Conservation (phyloP, 176 grass and related monocot genomes). For the Oryza longistaminata region DNA sequence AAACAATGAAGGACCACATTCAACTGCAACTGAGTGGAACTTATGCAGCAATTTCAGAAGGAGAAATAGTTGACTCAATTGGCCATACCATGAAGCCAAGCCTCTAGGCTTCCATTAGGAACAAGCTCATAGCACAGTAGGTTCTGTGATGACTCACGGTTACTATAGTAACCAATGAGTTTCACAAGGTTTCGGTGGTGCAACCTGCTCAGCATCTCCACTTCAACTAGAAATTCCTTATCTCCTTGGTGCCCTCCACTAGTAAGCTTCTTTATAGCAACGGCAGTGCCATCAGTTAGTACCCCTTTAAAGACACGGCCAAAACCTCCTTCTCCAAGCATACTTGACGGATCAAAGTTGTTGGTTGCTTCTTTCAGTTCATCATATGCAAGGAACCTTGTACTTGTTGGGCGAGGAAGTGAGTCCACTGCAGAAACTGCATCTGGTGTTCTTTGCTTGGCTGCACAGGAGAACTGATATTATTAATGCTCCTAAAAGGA, state of each 20-base stretch:
- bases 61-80: conserved; percentile 27
- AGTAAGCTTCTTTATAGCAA: conserved; percentile 96
- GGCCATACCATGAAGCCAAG: conserved; percentile 94
- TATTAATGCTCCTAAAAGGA: conserved; percentile 8
- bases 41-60: conserved; percentile 6
- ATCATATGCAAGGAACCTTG: conserved; percentile 83
- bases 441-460: conserved; percentile 66
- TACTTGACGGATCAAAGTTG: conserved; percentile 75
- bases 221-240: conserved; percentile 97
- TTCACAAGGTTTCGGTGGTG: conserved; percentile 99
- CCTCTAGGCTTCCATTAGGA: conserved; percentile 95
- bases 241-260: conserved; percentile 90
- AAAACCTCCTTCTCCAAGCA: conserved; percentile 98
- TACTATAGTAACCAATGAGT: conserved; percentile 93
- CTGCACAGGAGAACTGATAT: conserved; percentile 41
- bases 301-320: conserved; percentile 89
- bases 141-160: conserved; percentile 70
- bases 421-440: conserved; percentile 75
- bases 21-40: not conserved
- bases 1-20: conserved; percentile 9
- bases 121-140: conserved; percentile 98
- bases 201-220: conserved; percentile 98
- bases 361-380: conserved; percentile 94
- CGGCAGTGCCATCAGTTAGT: conserved; percentile 85
- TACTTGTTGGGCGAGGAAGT: conserved; percentile 77